Conservation (phyloP, 139 green algal species). For the Edaphochlamys debaryana region DNA sequence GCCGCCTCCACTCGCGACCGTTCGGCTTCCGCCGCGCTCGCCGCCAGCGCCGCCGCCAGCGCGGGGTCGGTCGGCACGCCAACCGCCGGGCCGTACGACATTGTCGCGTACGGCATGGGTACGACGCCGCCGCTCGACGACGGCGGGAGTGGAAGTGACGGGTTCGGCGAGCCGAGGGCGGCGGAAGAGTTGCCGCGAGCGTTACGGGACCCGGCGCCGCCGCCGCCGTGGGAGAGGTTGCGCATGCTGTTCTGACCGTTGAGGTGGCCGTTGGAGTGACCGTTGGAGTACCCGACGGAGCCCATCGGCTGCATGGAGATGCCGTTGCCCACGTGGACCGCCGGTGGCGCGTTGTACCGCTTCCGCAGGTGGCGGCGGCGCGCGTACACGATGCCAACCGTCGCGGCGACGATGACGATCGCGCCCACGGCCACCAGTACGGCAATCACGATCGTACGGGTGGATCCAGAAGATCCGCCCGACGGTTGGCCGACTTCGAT, state of each 20-base stretch:
- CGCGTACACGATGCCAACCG: neutral
- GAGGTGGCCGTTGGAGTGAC: neutral
- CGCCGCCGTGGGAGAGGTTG: neutral
- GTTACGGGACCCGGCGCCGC: too few species aligned
- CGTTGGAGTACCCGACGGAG: neutral
- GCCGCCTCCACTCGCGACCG: neutral
- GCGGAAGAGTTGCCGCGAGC: neutral
- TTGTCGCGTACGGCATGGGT: neutral
- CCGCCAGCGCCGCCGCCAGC: conserved; percentile 3
- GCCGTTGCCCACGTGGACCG: neutral
- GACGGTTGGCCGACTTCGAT: neutral
- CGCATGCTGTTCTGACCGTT: neutral
- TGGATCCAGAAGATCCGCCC: neutral
- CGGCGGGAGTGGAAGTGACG: too few species aligned
- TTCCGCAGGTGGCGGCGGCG: neutral
- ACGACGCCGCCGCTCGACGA: neutral
- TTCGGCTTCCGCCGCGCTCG: neutral
- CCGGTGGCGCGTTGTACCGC: neutral
- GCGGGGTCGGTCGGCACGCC: neutral
- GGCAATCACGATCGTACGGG: neutral
- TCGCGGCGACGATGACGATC: neutral
- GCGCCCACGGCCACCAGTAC: neutral
- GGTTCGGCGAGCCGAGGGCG: too few species aligned
- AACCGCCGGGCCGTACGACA: neutral
- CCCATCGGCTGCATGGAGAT: neutral